Evolutionary conservation across 2,329 filamentous ascomycete species (phyloP).

Genomic region (Escovopsis weberi): DNA sequence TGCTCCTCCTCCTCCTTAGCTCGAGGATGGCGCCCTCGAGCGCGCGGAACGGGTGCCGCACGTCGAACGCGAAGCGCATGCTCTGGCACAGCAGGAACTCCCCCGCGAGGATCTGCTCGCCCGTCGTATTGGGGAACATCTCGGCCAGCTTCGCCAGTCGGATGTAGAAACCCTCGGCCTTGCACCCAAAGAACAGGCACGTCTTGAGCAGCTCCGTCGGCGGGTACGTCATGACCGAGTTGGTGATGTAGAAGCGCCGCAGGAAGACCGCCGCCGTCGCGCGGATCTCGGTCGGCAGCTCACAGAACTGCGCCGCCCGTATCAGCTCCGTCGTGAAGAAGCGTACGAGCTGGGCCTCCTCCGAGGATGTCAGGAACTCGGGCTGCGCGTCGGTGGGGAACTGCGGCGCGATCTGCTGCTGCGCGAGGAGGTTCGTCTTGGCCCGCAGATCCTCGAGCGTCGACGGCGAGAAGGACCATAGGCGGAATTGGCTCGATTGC

Average conservation of each 20-base stretch:
- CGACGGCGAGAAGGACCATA: slow-evolving; percentile 80
- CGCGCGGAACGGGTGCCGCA: slow-evolving; percentile 78
- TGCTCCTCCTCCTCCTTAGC: slow-evolving; percentile 41
- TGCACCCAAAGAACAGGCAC: slow-evolving; percentile 82
- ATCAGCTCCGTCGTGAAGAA: slow-evolving; percentile 55
- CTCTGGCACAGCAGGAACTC: slow-evolving; percentile 90
- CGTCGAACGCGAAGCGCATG: slow-evolving; percentile 83
- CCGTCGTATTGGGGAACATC: slow-evolving; percentile 53
- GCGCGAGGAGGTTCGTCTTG: slow-evolving; percentile 66
- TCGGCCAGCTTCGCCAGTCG: slow-evolving; percentile 50
- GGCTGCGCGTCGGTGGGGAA: slow-evolving; percentile 42
- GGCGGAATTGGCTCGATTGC: slow-evolving; percentile 73
- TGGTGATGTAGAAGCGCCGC: slow-evolving; percentile 87
- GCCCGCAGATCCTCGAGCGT: slow-evolving; percentile 57
- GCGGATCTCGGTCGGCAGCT: slow-evolving; percentile 36
- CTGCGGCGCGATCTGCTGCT: slow-evolving; percentile 41
- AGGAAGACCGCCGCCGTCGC: slow-evolving; percentile 75
- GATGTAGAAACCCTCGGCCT: slow-evolving; percentile 75
- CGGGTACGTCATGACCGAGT: slow-evolving; percentile 92
- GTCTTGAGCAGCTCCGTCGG: slow-evolving; percentile 81
- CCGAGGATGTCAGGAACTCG: slow-evolving; percentile 69
- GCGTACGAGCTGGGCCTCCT: slow-evolving; percentile 69
- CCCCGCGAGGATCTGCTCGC: slow-evolving; percentile 74
- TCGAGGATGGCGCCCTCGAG: slow-evolving; percentile 81
- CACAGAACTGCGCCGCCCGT: slow-evolving; percentile 39